Conservation (phyloP, 1,139 yeast genomes). For the Hemisphaericaspora subhashii region DNA sequence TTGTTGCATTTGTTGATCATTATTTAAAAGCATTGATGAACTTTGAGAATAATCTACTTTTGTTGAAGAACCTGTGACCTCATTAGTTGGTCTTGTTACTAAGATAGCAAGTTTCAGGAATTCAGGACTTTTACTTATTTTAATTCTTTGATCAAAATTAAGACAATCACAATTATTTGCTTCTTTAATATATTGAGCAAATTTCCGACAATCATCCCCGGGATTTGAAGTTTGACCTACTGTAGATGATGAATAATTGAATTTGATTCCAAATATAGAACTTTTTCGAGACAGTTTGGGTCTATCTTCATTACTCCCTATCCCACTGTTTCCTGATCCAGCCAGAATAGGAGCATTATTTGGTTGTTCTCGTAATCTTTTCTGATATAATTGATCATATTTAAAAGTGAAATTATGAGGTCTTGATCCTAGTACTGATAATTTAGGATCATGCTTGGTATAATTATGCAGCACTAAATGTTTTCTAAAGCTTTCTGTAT, state of each 20-base stretch:
- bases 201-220: slow-evolving; percentile 19
- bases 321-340: neutral
- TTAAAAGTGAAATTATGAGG: slow-evolving; percentile 48
- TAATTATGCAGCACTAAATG: slow-evolving; percentile 43
- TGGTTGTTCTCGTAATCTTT: slow-evolving; percentile 39
- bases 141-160: slow-evolving; percentile 35
- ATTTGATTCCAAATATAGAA: slow-evolving; percentile 44
- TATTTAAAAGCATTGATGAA: slow-evolving; percentile 35
- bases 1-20: slow-evolving; percentile 18
- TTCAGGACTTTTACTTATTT: slow-evolving; percentile 30
- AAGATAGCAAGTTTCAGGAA: slow-evolving; percentile 36
- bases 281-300: slow-evolving; percentile 37
- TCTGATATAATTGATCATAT: slow-evolving; percentile 42
- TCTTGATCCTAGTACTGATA: slow-evolving; percentile 41
- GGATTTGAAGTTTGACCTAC: slow-evolving; percentile 4
- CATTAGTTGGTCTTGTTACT: slow-evolving; percentile 36
- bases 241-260: slow-evolving; percentile 21
- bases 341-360: slow-evolving; percentile 11
- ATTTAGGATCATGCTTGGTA: slow-evolving; percentile 38
- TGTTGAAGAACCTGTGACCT: slow-evolving; percentile 13
- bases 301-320: slow-evolving; percentile 21
- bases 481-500: slow-evolving; percentile 66
- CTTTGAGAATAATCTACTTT: slow-evolving; percentile 37
- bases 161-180: slow-evolving; percentile 37
- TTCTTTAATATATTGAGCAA: slow-evolving; percentile 24